Evolutionary conservation across 2,329 filamentous ascomycete genomes (phyloP).

Genomic region (Colletotrichum tropicale): DNA sequence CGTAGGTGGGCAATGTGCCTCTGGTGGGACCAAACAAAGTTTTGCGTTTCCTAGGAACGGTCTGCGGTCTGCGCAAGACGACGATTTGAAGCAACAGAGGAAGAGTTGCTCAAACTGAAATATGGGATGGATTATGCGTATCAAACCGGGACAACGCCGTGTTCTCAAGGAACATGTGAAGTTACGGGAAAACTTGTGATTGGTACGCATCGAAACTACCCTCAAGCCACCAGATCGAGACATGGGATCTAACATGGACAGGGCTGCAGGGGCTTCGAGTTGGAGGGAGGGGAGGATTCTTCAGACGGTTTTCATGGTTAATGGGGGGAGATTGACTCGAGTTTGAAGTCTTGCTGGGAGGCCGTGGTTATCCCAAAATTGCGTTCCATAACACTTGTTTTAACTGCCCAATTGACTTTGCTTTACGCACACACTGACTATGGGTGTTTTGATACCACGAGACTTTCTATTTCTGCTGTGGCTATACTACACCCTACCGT

Average conservation of each 20-base stretch:
- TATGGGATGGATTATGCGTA: not conserved
- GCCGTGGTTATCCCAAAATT: not conserved
- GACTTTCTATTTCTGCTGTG: not conserved
- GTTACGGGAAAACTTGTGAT: not conserved
- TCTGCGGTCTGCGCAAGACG: not conserved
- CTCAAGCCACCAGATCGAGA: not conserved
- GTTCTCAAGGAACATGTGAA: not conserved
- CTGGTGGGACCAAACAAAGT: not conserved
- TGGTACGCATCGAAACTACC: not conserved
- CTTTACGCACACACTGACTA: not conserved
- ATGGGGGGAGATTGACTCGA: not conserved
- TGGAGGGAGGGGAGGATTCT: not conserved
- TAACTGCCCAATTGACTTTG: not conserved
- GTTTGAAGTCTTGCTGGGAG: not conserved
- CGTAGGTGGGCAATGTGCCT: not conserved
- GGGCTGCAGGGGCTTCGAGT: not conserved
- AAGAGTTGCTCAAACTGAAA: not conserved
- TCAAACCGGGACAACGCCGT: not conserved
- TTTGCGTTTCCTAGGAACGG: not conserved
- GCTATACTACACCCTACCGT: not conserved
- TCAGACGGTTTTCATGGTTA: not conserved
- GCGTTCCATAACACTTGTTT: not conserved
- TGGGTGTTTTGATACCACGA: not conserved
- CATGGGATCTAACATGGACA: not conserved
- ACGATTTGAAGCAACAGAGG: not conserved